Base-by-base conservation (phyloP, 352 stramenopile species). In the Phytopythium chamaehyphon region DNA sequence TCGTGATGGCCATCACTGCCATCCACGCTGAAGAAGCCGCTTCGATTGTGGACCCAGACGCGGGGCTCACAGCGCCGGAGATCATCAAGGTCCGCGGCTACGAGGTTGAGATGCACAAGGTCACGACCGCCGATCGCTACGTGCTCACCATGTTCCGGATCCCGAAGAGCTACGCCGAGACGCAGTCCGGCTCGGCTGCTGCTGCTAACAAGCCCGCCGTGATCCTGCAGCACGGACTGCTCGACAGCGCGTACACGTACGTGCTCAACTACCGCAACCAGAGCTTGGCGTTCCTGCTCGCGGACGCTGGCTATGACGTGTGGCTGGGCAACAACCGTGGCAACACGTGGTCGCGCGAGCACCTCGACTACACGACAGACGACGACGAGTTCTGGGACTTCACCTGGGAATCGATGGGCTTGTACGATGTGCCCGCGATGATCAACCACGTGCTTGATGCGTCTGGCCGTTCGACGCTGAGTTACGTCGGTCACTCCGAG, bases 261-360 rank as follows among this genome's bases (percentile, higher is more conserved):
- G 68, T 82, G 16, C 48, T 64, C 38, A 85, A 85, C 59, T 85
- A 60, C 63, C 64, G 69, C 24, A 73, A 53, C 12, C 73, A 85
- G 53, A 82, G 71, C 45, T 48, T 85, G 21, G 70, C 70, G 28
- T 85, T 67, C 54, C 19, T 85, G 31, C 54, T 85, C 23, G 71
- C 70, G 0, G 73, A 85, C 37, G 70, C 67, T 21, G 73, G 73
- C 1, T 85, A 74, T 45, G 73, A 82, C 22, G 73, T 85, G 16
- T 85, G 73, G 71, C 66, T 86, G 21, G 74, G 71, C 36, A 86
- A 83, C 59, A 83, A 86, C 57, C 71, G 71, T 33, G 74, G 71
- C 47, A 82, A 62, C 37, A 83, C 71, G 6, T 86, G 71, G 71
- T 86, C 71, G 5, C 62, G 59, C 18, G 38, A 64, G 43, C 73